Base-by-base conservation (phyloP, 106 monocot genomes). In the Hemerocallis citrina region DNA sequence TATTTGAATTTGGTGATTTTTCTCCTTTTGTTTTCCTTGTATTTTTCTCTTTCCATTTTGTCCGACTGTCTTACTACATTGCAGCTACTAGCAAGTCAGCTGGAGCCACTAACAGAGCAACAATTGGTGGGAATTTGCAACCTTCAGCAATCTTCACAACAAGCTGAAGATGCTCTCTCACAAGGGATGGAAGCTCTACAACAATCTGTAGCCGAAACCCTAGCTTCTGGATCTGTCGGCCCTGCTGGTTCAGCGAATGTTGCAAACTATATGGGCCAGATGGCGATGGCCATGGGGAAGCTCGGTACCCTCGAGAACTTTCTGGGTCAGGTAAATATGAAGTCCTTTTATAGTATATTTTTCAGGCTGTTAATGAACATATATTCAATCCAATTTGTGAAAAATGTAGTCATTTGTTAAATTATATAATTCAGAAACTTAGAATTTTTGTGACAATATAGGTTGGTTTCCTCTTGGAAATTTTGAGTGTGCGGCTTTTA, bases 231-330 rank as follows among this genome's bases (percentile, higher is more conserved):
- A 14, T 73, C 77, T 17, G 59, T 64, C 9, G 72, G 75, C 0
- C 58, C 81, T 31, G 34, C 76, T 12, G 76, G 76, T 15, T 65
- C 67, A 1, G 73, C 68, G 7, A 77, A 76, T 36, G 81, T 81
- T 21, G 81, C 81, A 49, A 81, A 81, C 50, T 81, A 81, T 41
- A 81, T 81, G 81, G 76, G 81, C 20, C 81, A 81, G 57, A 79
- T 79, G 79, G 79, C 79, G n/a, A 79, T 79, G 79, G 79, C 79
- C 15, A 79, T 79, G 79, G 79, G 79, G 38, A 79, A 79, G 59
- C 74, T 79, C 10, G 79, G 80, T 24, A 80, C 80, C n/a, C 75
- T 80, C 1, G 80, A 80, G 62, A 75, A 70, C 34, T 80, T 80
- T 62, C 75, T 80, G 33, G 67, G 62, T 0, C 80, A 80, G 75